Percentiles rank a stretch among this genome's conserved stretches.
These are phyloP conservation scores for Sutorius eximius DNA, from an alignment of 1,284 basidiomycete genomes.

Conservation along the genomic window DNA sequence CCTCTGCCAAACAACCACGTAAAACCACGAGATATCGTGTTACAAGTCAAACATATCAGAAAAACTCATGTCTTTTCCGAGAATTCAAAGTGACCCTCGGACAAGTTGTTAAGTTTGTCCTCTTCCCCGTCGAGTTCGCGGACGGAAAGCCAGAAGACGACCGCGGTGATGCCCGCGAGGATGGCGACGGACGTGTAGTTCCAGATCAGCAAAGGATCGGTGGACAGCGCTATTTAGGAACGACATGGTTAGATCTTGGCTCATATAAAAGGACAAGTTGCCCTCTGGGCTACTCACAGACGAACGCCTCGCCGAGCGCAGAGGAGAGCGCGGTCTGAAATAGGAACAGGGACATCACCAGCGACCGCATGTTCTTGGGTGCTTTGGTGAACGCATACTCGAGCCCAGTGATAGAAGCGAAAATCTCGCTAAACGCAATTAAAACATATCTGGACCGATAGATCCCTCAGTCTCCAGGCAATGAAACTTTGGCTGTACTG, in stretches of 20 bases:
- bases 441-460: constrained; percentile 51
- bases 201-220: constrained; percentile 55
- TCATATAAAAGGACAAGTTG: constrained; percentile 6
- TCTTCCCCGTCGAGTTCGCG: constrained; percentile 62
- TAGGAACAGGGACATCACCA: constrained; percentile 74
- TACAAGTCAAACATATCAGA: not conserved
- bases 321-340: constrained; percentile 67
- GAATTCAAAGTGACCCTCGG: constrained; percentile 38
- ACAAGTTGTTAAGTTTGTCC: constrained; percentile 57
- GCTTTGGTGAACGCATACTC: constrained; percentile 92
- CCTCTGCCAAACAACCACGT: not conserved
- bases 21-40: not conserved
- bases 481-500: not conserved
- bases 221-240: constrained; percentile 42
- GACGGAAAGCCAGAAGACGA: constrained; percentile 64
- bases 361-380: constrained; percentile 77
- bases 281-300: constrained; percentile 40
- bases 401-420: constrained; percentile 82
- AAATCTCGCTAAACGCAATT: constrained; percentile 74
- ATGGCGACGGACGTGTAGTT: constrained; percentile 51
- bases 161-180: constrained; percentile 38
- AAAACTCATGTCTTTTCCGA: constrained; percentile 5
- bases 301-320: constrained; percentile 71
- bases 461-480: not conserved
- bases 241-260: constrained; percentile 40